Evolutionary conservation across 192 early-diverging fungal species (phyloP).

Genomic region (Linnemannia zychae): DNA sequence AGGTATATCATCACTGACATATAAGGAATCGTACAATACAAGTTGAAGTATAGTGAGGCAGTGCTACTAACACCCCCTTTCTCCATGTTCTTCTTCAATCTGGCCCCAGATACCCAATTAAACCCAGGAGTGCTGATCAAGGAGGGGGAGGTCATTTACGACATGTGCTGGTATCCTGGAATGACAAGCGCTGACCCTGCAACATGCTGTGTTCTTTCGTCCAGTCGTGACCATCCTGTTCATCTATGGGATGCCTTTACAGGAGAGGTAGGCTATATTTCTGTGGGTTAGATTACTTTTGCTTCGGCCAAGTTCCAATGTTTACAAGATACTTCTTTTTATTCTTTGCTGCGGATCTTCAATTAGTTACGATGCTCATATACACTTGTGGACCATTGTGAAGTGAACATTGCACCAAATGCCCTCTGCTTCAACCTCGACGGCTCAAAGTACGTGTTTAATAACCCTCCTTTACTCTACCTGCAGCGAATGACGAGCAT

Average conservation of each 20-base stretch:
- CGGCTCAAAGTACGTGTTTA: slow-evolving; percentile 63
- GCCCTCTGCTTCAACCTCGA: slow-evolving; percentile 77
- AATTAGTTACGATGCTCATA: slow-evolving; percentile 75
- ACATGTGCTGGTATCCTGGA: slow-evolving; percentile 74
- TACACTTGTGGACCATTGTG: slow-evolving; percentile 72
- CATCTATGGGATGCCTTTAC: slow-evolving; percentile 81
- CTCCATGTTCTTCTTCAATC: no score
- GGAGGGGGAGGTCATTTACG: slow-evolving; percentile 71
- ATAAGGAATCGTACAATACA: background rate
- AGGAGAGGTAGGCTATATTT: slow-evolving; percentile 60
- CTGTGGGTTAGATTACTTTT: background rate
- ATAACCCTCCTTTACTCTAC: background rate
- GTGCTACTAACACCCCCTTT: background rate
- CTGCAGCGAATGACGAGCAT: background rate
- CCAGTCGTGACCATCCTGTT: slow-evolving; percentile 81
- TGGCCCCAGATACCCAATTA: slow-evolving; percentile 44
- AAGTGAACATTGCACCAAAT: slow-evolving; percentile 75
- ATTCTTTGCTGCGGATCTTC: background rate
- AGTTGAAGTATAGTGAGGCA: no score
- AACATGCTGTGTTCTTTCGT: slow-evolving; percentile 73
- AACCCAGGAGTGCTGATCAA: slow-evolving; percentile 37
- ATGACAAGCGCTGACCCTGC: slow-evolving; percentile 69
- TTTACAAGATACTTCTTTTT: background rate
- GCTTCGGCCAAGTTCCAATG: background rate
- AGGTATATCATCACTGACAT: slow-evolving; percentile 13